A percentile compares a stretch with the other conserved stretches of the same genome.
These are phyloP conservation scores for Zoysia matrella DNA, from an alignment of 202 grass and related monocot species.

Conservation along the genomic window DNA sequence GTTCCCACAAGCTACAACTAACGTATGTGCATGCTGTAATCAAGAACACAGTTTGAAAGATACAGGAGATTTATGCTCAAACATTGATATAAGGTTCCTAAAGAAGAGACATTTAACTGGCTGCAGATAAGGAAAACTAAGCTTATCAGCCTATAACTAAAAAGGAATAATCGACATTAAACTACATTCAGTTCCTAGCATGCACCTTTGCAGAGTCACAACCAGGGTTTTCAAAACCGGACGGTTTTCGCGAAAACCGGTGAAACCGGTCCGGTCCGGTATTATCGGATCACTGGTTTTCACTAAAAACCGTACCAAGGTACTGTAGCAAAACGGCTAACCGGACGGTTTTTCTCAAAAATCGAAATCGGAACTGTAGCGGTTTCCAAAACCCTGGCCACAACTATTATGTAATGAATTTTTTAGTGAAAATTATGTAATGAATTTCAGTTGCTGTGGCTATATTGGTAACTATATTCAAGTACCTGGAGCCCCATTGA, in stretches of 20 bases:
- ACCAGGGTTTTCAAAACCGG: too few relatives aligned
- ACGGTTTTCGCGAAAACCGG: too few relatives aligned
- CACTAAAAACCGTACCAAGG: too few relatives aligned
- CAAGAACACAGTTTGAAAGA: not conserved
- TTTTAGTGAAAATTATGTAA: not conserved
- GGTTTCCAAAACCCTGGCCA: too few relatives aligned
- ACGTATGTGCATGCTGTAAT: not conserved
- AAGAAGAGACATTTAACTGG: not conserved
- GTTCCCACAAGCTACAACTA: not conserved
- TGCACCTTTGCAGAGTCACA: not conserved
- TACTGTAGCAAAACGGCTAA: too few relatives aligned
- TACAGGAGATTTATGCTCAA: not conserved
- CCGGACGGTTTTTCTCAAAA: too few relatives aligned
- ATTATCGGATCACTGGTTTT: too few relatives aligned
- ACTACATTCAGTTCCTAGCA: not conserved
- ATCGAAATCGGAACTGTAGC: too few relatives aligned
- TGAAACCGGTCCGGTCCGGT: too few relatives aligned
- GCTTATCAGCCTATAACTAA: not conserved
- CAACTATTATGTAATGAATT: too few relatives aligned
- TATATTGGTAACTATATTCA: slow-evolving; percentile 5
- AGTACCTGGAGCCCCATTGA: slow-evolving; percentile 74
- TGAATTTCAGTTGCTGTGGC: not conserved
- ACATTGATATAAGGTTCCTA: not conserved
- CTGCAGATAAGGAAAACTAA: not conserved
- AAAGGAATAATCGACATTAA: not conserved